Percentiles rank a stretch among this genome's conserved stretches.
Conservation (phyloP, 768 basidiomycete genomes). For the Boletus rex-veris region DNA sequence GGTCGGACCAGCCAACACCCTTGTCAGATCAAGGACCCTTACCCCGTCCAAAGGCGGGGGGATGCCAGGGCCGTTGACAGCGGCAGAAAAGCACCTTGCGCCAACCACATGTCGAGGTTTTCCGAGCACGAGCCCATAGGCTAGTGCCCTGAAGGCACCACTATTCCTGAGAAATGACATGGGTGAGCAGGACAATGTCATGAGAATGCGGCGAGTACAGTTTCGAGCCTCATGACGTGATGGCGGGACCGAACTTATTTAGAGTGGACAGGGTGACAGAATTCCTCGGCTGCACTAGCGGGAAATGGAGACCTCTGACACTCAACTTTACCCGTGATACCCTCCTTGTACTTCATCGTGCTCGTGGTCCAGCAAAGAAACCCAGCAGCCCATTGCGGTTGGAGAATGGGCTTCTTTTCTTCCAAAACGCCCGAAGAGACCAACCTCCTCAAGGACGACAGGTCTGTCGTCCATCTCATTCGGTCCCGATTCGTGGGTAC, state of each 20-base stretch:
- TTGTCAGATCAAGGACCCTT: slow-evolving; percentile 82
- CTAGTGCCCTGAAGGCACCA: background rate
- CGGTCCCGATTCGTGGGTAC: slow-evolving; percentile 58
- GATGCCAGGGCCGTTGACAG: slow-evolving; percentile 43
- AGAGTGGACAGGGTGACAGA: slow-evolving; percentile 23
- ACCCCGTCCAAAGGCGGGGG: slow-evolving; percentile 77
- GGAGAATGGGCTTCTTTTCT: slow-evolving; percentile 34
- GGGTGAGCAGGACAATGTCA: background rate
- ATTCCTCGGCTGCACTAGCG: slow-evolving; percentile 5
- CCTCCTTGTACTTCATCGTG: background rate
- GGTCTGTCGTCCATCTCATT: slow-evolving; percentile 53
- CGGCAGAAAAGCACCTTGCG: slow-evolving; percentile 8
- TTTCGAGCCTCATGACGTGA: too few relatives aligned
- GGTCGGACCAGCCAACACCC: slow-evolving; percentile 88
- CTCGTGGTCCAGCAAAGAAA: background rate
- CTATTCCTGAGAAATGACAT: slow-evolving; percentile 10
- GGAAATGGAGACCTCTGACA: slow-evolving; percentile 20
- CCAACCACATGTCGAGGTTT: background rate
- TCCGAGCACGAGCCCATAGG: background rate
- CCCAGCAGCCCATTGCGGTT: background rate
- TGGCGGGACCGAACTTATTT: slow-evolving; percentile 12
- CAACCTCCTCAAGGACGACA: slow-evolving; percentile 31
- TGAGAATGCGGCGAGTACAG: background rate
- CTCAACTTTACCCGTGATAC: slow-evolving; percentile 12
- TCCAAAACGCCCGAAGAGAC: slow-evolving; percentile 20